A percentile compares a stretch with the other conserved stretches of the same genome.
Conservation (phyloP, 2,329 filamentous ascomycete genomes). For the Sporothrix mexicana region DNA sequence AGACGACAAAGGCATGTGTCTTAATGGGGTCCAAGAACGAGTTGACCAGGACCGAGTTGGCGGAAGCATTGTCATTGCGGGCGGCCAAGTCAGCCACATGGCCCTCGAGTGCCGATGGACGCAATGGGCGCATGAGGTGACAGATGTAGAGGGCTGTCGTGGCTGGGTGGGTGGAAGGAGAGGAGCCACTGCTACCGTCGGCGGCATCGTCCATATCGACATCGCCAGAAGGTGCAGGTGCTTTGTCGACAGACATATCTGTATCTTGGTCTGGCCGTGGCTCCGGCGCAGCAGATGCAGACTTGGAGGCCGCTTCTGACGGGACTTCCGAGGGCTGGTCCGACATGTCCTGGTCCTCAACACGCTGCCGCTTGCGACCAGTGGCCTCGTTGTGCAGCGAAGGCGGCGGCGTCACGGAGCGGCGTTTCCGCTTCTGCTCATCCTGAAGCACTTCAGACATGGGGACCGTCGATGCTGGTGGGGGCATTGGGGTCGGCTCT, state of each 20-base stretch:
- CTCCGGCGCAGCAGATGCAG: background rate
- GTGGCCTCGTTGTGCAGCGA: slow-evolving; percentile 40
- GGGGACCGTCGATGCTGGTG: slow-evolving; percentile 22
- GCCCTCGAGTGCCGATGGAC: slow-evolving; percentile 67
- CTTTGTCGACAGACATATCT: background rate
- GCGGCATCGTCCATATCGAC: slow-evolving; percentile 38
- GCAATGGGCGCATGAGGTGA: slow-evolving; percentile 86
- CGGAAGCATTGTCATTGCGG: slow-evolving; percentile 41
- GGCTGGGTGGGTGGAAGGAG: slow-evolving; percentile 70
- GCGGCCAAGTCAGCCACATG: slow-evolving; percentile 74
- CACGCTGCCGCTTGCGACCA: slow-evolving; percentile 51
- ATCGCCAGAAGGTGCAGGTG: background rate
- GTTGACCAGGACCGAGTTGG: slow-evolving; percentile 60
- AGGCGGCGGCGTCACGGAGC: slow-evolving; percentile 66
- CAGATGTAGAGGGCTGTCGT: slow-evolving; percentile 85
- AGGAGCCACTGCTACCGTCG: slow-evolving; percentile 43
- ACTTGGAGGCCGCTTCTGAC: background rate
- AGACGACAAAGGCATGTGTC: slow-evolving; percentile 83
- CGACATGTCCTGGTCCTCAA: slow-evolving; percentile 19
- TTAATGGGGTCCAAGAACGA: slow-evolving; percentile 86
- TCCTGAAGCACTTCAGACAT: slow-evolving; percentile 35
- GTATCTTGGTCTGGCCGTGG: background rate
- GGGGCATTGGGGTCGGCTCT: background rate
- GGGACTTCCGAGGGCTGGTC: background rate
- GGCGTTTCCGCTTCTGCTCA: slow-evolving; percentile 67